These are phyloP conservation scores for Penicillium parvum DNA, from an alignment of 495 filamentous ascomycete genomes.

Conservation along the genomic window DNA sequence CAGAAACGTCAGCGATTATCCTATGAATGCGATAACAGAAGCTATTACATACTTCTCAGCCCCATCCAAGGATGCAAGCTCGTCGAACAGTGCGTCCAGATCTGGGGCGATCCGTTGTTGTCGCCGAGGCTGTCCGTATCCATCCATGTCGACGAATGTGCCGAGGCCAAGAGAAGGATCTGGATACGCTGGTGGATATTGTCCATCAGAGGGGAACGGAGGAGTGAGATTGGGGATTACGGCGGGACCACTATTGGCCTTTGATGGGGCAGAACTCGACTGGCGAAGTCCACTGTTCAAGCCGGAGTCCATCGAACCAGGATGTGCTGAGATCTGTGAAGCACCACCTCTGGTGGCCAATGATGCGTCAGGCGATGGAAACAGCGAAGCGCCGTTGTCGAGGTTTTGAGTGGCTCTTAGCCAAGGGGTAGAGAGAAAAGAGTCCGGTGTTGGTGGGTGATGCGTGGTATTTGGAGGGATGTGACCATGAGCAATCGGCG, in stretches of 20 bases:
- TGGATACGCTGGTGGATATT: conserved; percentile 29
- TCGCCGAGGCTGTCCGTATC: conserved; percentile 28
- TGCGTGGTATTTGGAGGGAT: conserved; percentile 2
- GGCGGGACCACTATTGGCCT: conserved; percentile 18
- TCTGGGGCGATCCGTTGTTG: conserved; percentile 39
- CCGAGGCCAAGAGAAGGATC: conserved; percentile 29
- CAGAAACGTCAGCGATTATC: neutral
- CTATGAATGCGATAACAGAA: neutral
- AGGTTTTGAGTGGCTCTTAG: conserved; percentile 26
- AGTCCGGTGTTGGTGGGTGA: conserved; percentile 15
- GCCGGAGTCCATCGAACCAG: conserved; percentile 17
- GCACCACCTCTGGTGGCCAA: conserved; percentile 25
- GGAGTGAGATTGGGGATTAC: conserved; percentile 26
- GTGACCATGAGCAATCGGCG: conserved; percentile 2
- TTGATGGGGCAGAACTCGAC: conserved; percentile 20
- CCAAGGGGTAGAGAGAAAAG: conserved; percentile 31
- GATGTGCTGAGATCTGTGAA: conserved; percentile 19
- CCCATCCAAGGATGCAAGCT: conserved; percentile 40
- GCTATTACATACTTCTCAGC: conserved; percentile 31
- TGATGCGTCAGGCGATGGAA: conserved; percentile 33
- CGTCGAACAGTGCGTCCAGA: conserved; percentile 41
- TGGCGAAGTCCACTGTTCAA: conserved; percentile 12
- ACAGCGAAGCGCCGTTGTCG: conserved; percentile 25
- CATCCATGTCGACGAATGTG: conserved; percentile 32
- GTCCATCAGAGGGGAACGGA: conserved; percentile 21